A percentile compares a stretch with the other conserved stretches of the same genome.
Conservation (phyloP, 2,329 filamentous ascomycete species). For the Metarhizium brunneum region DNA sequence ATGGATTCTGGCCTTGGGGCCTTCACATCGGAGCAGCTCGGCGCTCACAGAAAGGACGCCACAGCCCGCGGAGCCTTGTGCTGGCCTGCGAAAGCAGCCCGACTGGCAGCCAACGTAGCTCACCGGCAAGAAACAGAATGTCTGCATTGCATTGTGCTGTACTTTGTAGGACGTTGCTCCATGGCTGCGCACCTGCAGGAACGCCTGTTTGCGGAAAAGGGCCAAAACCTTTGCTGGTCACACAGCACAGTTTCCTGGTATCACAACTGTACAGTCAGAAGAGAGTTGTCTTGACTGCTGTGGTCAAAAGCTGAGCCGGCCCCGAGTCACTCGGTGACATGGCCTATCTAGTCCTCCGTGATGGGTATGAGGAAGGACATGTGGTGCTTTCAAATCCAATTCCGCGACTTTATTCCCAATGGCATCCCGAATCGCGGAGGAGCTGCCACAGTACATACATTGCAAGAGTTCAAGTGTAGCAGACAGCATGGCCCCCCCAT, state of each 20-base stretch:
- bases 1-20: background rate
- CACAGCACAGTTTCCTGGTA: too few species aligned
- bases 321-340: too few species aligned
- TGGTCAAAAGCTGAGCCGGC: too few species aligned
- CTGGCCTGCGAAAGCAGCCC: background rate
- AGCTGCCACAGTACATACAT: background rate
- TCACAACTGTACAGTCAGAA: too few species aligned
- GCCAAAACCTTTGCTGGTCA: too few species aligned
- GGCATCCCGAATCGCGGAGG: background rate
- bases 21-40: background rate
- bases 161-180: background rate
- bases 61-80: background rate
- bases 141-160: background rate
- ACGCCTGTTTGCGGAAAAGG: background rate
- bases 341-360: too few species aligned
- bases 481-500: background rate
- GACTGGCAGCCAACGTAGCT: background rate
- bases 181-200: background rate
- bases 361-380: too few species aligned
- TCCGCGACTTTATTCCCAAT: background rate
- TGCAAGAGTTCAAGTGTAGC: background rate
- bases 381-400: too few species aligned
- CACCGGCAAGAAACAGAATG: background rate
- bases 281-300: too few species aligned
- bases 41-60: background rate